A percentile compares a stretch with the other conserved stretches of the same genome.
These are phyloP conservation scores for Colletotrichum sp. DNA, from an alignment of 2,329 filamentous ascomycete genomes.

Conservation along the genomic window DNA sequence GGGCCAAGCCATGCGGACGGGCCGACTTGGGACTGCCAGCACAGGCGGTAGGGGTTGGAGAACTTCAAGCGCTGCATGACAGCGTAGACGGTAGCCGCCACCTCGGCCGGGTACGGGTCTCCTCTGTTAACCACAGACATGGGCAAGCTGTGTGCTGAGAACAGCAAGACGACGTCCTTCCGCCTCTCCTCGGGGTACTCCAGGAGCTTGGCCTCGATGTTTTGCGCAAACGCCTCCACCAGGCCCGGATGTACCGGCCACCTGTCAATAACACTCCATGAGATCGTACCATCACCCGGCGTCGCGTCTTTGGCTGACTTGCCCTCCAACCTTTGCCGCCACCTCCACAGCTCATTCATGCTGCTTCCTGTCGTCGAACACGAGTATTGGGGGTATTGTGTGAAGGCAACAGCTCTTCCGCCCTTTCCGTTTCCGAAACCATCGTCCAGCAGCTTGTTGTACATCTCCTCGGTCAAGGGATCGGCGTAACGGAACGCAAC, in stretches of 20 bases:
- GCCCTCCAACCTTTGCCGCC: slow-evolving; percentile 86
- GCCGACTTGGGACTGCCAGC: slow-evolving; percentile 98
- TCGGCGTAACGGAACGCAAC: slow-evolving; percentile 96
- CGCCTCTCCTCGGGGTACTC: slow-evolving; percentile 85
- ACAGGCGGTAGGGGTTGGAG: slow-evolving; percentile 89
- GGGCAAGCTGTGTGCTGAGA: slow-evolving; percentile 93
- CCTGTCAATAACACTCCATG: slow-evolving; percentile 97
- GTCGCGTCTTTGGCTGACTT: slow-evolving; percentile 61
- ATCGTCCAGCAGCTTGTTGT: slow-evolving; percentile 80
- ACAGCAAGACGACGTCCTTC: slow-evolving; percentile 83
- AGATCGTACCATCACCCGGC: slow-evolving; percentile 72
- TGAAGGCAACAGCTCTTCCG: slow-evolving; percentile 95
- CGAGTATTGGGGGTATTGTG: slow-evolving; percentile 97
- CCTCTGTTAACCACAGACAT: slow-evolving; percentile 98
- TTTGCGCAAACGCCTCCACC: slow-evolving; percentile 89
- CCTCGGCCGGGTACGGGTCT: slow-evolving; percentile 94
- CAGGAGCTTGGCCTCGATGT: slow-evolving; percentile 84
- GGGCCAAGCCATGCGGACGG: slow-evolving; percentile 95
- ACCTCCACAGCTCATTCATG: slow-evolving; percentile 97
- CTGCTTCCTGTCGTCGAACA: slow-evolving; percentile 97
- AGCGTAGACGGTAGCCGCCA: slow-evolving; percentile 92
- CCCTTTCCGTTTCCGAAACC: slow-evolving; percentile 89
- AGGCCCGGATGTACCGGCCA: slow-evolving; percentile 94
- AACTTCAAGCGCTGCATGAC: slow-evolving; percentile 93
- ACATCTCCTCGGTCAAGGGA: slow-evolving; percentile 94